Percentiles rank a stretch among this genome's conserved stretches.
phyloP scores from a whole-genome alignment of 192 early-diverging fungal species.

The Podila epigama region DNA sequence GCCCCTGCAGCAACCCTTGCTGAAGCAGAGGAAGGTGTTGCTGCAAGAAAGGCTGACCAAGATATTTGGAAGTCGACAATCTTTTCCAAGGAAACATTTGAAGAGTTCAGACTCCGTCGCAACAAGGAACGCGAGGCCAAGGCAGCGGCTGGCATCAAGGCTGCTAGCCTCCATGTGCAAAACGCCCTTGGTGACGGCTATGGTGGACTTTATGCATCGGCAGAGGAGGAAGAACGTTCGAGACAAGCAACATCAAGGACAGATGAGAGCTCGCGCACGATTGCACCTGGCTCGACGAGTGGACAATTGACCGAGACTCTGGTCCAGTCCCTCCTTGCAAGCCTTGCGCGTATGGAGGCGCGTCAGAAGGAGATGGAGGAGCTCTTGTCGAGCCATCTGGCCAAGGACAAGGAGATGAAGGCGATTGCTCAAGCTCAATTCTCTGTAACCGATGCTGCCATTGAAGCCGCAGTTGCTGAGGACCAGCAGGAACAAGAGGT shows the following conservation, averaged over 20 bases:
- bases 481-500: constrained; percentile 2
- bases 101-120: constrained; percentile 29
- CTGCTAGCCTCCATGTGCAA: background rate
- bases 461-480: background rate
- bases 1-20: constrained; percentile 8
- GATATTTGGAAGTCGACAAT: constrained; percentile 1
- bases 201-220: too few species aligned
- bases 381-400: constrained; percentile 13
- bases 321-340: constrained; percentile 32
- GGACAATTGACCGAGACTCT: constrained; percentile 22
- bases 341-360: constrained; percentile 37
- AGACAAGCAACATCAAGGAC: background rate
- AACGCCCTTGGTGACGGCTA: background rate
- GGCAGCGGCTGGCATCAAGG: background rate
- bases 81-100: constrained; percentile 16
- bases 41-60: background rate
- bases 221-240: background rate
- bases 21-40: constrained; percentile 19
- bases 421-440: constrained; percentile 1
- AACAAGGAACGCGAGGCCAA: constrained; percentile 19
- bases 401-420: constrained; percentile 10
- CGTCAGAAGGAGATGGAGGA: constrained; percentile 37
- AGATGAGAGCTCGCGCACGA: too few species aligned
- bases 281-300: background rate
- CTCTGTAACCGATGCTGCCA: background rate